These are phyloP conservation scores for Macrocybe gigantea DNA, from an alignment of 768 basidiomycete species.

Conservation along the genomic window DNA sequence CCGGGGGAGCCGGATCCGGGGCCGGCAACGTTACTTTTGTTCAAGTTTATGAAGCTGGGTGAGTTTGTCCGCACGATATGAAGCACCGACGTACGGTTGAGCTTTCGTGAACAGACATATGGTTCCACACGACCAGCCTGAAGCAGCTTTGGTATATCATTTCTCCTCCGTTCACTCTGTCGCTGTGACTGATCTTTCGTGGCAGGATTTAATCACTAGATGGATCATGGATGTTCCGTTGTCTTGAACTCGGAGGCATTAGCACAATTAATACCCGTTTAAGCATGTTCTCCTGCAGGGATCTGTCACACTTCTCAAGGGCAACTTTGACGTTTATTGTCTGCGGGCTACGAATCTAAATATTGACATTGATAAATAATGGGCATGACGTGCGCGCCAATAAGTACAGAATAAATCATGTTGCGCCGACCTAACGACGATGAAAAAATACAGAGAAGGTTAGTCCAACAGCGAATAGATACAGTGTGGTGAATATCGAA, in stretches of 20 bases:
- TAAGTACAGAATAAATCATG: too few relatives aligned
- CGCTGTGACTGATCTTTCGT: not conserved
- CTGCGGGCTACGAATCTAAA: too few relatives aligned
- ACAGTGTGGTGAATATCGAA: too few relatives aligned
- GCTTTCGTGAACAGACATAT: conserved; percentile 52
- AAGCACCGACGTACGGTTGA: not conserved
- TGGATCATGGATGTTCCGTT: conserved; percentile 33
- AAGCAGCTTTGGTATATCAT: conserved; percentile 65
- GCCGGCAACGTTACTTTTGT: conserved; percentile 88
- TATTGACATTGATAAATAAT: too few relatives aligned
- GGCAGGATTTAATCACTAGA: conserved; percentile 52
- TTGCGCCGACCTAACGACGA: too few relatives aligned
- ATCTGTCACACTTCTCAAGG: too few relatives aligned
- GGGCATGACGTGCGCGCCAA: too few relatives aligned
- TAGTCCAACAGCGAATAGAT: too few relatives aligned
- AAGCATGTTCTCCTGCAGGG: too few relatives aligned
- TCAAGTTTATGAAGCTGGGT: conserved; percentile 76
- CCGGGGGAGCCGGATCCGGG: conserved; percentile 54
- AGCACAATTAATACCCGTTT: too few relatives aligned
- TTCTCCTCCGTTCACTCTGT: conserved; percentile 1
- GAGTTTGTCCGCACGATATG: conserved; percentile 17
- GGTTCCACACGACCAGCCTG: conserved; percentile 89
- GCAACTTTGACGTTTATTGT: too few relatives aligned
- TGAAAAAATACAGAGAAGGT: too few relatives aligned
- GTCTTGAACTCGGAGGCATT: not conserved